Evolutionary conservation across 768 basidiomycete genomes (phyloP).

Genomic region (Amanita fuliginea): DNA sequence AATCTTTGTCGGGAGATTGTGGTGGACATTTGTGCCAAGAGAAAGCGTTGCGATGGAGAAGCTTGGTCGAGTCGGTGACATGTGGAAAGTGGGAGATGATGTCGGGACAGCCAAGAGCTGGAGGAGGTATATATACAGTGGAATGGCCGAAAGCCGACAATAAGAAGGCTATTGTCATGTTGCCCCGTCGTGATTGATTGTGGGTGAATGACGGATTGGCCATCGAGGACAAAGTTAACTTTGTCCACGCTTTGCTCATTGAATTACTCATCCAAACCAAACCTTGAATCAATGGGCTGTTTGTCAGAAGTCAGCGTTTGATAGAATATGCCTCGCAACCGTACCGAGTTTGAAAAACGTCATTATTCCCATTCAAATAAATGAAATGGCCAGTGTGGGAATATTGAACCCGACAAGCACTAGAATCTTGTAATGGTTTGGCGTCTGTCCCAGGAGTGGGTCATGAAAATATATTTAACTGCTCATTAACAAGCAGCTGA

Average conservation of each 20-base stretch:
- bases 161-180: not conserved
- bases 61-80: not conserved
- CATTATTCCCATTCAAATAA: no score
- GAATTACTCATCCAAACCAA: no score
- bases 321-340: not conserved
- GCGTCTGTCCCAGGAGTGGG: no score
- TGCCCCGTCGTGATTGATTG: not conserved
- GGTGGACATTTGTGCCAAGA: slow-evolving; percentile 17
- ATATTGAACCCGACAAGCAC: no score
- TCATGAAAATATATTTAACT: no score
- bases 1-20: slow-evolving; percentile 20
- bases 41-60: slow-evolving; percentile 18
- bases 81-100: not conserved
- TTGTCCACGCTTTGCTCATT: no score
- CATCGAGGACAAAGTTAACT: no score
- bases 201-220: no score
- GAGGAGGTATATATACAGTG: not conserved
- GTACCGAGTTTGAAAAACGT: not conserved
- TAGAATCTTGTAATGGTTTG: no score
- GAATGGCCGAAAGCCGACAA: not conserved
- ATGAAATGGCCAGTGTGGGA: no score
- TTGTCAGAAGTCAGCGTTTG: not conserved
- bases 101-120: not conserved
- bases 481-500: no score
- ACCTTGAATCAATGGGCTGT: no score